phyloP scores from a whole-genome alignment of 345 rosid genomes.

The Anastatica hierochuntica region DNA sequence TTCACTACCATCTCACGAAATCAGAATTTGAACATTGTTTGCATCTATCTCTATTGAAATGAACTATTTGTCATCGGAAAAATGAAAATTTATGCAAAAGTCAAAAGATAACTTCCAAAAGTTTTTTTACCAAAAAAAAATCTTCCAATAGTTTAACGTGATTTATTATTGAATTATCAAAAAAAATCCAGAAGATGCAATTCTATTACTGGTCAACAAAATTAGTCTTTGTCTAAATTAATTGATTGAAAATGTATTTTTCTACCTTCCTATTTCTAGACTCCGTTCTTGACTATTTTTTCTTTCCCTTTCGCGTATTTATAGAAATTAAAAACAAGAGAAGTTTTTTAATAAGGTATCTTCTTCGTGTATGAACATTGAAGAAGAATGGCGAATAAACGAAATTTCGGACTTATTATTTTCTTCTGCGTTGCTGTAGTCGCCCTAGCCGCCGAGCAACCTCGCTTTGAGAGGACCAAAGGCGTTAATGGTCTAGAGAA shows the following conservation, averaged over 20 bases:
- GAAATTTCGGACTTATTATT: slow-evolving; percentile 4
- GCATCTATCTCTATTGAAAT: too few relatives aligned
- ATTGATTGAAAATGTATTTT: background rate
- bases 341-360: background rate
- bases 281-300: background rate
- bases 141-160: too few relatives aligned
- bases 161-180: too few relatives aligned
- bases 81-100: too few relatives aligned
- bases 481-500: slow-evolving; percentile 71
- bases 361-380: too few relatives aligned
- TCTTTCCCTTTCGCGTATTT: background rate
- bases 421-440: slow-evolving; percentile 7
- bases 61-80: too few relatives aligned
- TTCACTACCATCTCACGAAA: too few relatives aligned
- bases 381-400: background rate
- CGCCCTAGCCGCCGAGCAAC: slow-evolving; percentile 10
- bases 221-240: background rate
- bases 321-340: background rate
- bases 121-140: too few relatives aligned
- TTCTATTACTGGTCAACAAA: background rate
- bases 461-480: slow-evolving; percentile 37
- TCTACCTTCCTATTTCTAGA: background rate
- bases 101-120: too few relatives aligned
- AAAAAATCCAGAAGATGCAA: too few relatives aligned
- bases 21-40: too few relatives aligned